Evolutionary conservation across 257 asterid species (phyloP).

Genomic region (Gardenia jasminoides): DNA sequence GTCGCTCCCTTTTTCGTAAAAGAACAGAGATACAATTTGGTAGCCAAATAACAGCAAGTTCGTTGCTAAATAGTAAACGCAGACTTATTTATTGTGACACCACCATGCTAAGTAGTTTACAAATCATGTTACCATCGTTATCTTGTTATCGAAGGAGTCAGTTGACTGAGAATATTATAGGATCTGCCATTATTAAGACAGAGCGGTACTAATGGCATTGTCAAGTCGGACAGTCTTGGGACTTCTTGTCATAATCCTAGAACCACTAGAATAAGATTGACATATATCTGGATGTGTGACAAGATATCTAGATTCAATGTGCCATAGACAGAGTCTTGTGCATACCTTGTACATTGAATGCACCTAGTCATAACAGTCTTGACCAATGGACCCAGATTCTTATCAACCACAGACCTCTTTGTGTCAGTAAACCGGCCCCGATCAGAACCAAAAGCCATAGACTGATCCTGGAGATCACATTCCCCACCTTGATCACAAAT

Average conservation of each 20-base stretch:
- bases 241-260: background rate
- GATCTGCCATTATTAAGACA: background rate
- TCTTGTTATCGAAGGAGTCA: background rate
- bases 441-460: conserved; percentile 98
- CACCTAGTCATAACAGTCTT: conserved; percentile 98
- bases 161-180: background rate
- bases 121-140: background rate
- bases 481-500: conserved; percentile 99
- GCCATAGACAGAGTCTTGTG: background rate
- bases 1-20: background rate
- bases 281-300: background rate
- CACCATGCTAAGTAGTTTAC: background rate
- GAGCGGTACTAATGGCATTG: background rate
- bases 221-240: background rate
- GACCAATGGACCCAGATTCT: conserved; percentile 93
- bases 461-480: conserved; percentile 95
- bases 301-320: background rate
- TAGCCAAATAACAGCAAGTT: too few relatives aligned
- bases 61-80: background rate
- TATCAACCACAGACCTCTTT: conserved; percentile 95
- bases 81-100: background rate
- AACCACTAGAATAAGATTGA: background rate
- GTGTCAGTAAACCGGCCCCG: conserved; percentile 92
- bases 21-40: background rate
- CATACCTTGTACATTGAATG: conserved; percentile 84